Conservation (phyloP, 1,284 basidiomycete species). For the Ganoderma sp. region DNA sequence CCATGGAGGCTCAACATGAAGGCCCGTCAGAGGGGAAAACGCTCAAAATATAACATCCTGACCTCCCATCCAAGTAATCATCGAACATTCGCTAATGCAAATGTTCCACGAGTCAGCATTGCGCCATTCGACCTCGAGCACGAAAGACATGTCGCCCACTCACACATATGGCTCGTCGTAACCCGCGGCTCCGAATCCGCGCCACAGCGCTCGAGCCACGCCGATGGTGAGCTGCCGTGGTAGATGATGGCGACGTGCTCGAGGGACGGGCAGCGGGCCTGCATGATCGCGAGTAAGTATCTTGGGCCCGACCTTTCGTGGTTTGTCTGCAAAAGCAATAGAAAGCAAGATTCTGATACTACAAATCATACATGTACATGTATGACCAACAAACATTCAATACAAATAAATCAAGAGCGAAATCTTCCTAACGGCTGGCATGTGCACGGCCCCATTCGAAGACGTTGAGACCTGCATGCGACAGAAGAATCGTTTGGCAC, state of each 20-base stretch:
- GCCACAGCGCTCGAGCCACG: constrained; percentile 1
- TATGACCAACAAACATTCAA: no score
- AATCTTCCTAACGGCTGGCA: no score
- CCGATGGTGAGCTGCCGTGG: neutral
- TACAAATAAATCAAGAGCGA: no score
- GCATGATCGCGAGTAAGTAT: neutral
- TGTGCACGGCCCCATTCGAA: no score
- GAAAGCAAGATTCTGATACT: no score
- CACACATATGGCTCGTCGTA: neutral
- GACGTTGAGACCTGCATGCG: no score
- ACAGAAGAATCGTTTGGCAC: no score
- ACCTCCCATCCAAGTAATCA: neutral
- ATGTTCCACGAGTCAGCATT: neutral
- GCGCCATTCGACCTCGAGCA: neutral
- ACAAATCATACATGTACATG: no score
- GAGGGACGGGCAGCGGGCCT: neutral
- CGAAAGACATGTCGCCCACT: neutral
- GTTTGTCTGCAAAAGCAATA: no score
- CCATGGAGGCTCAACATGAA: no score
- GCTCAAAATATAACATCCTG: neutral
- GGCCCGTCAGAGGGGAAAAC: no score
- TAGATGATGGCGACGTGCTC: constrained; percentile 12
- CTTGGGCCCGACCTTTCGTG: neutral
- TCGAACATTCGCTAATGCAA: neutral
- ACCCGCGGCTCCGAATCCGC: neutral